Conservation (phyloP, 805 yeast genomes). For the Metschnikowia colocasiae region DNA sequence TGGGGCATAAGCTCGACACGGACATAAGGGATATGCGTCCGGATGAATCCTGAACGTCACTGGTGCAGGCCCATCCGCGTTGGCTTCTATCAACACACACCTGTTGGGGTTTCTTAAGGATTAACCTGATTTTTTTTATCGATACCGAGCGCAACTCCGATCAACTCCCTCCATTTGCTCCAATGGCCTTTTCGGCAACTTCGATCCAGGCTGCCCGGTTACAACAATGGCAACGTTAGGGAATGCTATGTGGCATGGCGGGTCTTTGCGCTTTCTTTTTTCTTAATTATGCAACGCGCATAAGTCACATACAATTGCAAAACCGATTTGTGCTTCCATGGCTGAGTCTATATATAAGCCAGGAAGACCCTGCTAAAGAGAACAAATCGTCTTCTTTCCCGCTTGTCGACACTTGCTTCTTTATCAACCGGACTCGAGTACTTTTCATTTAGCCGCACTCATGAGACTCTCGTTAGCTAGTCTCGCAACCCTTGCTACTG, state of each 20-base stretch:
- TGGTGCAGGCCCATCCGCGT: not conserved
- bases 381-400: not conserved
- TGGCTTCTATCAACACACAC: not conserved
- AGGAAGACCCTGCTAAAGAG: not conserved
- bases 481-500: constrained; percentile 11
- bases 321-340: constrained; percentile 1
- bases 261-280: not conserved
- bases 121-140: no score
- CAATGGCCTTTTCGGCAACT: not conserved
- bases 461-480: constrained; percentile 10
- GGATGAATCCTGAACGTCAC: not conserved
- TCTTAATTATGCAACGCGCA: not conserved
- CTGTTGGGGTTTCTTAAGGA: no score
- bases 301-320: constrained; percentile 1
- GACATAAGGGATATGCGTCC: constrained; percentile 3
- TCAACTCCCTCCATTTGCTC: no score
- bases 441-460: not conserved
- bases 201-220: not conserved
- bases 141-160: no score
- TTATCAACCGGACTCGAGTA: not conserved
- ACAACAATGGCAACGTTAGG: not conserved
- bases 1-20: not conserved
- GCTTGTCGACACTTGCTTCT: not conserved
- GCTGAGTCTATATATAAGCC: constrained; percentile 2
- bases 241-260: not conserved